Evolutionary conservation across 192 early-diverging fungal genomes (phyloP), one percentile per base, ranked within the genome.

Genomic region (Rhizophagus clarus): DNA sequence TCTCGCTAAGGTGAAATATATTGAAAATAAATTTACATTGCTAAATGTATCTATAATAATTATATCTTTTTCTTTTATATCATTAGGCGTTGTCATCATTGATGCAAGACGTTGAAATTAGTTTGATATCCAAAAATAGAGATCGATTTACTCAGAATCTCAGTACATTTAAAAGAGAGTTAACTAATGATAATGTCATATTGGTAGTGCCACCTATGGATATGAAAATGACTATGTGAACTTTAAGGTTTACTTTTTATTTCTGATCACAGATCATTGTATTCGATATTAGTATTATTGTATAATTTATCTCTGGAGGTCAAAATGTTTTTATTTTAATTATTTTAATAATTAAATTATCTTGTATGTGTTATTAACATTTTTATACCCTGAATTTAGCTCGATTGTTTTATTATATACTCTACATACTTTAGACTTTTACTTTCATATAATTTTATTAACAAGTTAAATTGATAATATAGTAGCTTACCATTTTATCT

Each of bases 121-220:
- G 83, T 20, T 49, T 92, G 12, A 77, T 81, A 24, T 72, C 83
- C 20, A 82, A 85, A 40, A 93, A 92, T 74, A 83, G 91, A 17
- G 93, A 94, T 68, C 83, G 88, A 20, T 93, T 94, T 75, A 91
- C 92, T 3, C 91, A 93, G 72, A 89, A 91, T 72, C 80, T 94
- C 15, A 85, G 82, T 22, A 76, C 81, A 1, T 89, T 92, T 63
- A 83, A 83, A 56, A 84, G 89, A 37, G 86, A 88, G 15, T 81
- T 89, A 49, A 83, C 70, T 28, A 76, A 61, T 15, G 37, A 62
- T 20, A 76, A 76, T 62, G 61, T 76, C 5, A 42, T 76, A 49
- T 62, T 76, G 11, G 61, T 76, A n/a, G 60, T n/a, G 29, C 75
- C 75, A 20, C 75, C 75, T n/a, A 42, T 64, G 37, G 75, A 76